phyloP scores from a whole-genome alignment of 352 stramenopile species.

The Lagenidium sp. region DNA sequence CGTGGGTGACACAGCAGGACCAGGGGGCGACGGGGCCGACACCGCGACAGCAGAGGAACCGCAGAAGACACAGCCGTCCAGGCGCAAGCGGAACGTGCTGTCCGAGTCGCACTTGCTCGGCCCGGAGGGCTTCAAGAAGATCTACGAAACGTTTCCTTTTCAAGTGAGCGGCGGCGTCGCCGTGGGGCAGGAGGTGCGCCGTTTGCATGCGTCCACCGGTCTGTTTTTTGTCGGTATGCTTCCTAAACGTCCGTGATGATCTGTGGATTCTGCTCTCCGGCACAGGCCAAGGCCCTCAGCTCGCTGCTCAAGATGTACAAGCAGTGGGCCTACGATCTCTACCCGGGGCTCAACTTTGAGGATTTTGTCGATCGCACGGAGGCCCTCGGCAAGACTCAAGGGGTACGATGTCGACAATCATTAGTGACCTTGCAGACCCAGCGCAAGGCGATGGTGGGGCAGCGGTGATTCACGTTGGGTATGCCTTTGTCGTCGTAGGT shows the following conservation, averaged over 20 bases:
- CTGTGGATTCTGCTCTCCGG: neutral
- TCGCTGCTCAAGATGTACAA: slow-evolving; percentile 78
- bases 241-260: neutral
- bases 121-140: slow-evolving; percentile 51
- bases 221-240: neutral
- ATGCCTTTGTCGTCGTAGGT: slow-evolving; percentile 16
- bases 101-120: slow-evolving; percentile 61
- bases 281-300: slow-evolving; percentile 41
- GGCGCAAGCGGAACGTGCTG: slow-evolving; percentile 42
- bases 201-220: slow-evolving; percentile 1
- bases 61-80: slow-evolving; percentile 5
- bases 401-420: too few relatives aligned
- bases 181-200: slow-evolving; percentile 47
- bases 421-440: neutral
- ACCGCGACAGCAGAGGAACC: neutral
- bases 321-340: slow-evolving; percentile 80
- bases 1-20: neutral
- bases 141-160: slow-evolving; percentile 64
- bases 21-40: neutral
- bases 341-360: slow-evolving; percentile 73
- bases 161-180: slow-evolving; percentile 42
- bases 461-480: neutral
- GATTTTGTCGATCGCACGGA: slow-evolving; percentile 69
- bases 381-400: slow-evolving; percentile 39
- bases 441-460: neutral